These are phyloP conservation scores for Panaeolus cyanescens DNA, from an alignment of 768 basidiomycete species.

Conservation along the genomic window DNA sequence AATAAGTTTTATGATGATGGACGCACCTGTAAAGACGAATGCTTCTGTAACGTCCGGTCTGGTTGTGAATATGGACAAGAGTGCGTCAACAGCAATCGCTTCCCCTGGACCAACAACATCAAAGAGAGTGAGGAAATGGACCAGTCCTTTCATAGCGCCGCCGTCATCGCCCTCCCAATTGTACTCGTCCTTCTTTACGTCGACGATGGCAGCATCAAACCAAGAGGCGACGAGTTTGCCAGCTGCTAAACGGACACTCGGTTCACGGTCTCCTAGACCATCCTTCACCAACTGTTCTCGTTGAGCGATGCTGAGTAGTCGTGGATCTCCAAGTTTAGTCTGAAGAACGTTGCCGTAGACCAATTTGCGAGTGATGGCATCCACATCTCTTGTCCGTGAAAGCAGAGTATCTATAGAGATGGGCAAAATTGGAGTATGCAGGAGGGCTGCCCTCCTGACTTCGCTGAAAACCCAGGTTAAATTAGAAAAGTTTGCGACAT, in stretches of 20 bases:
- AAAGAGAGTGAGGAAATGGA: conserved; percentile 48
- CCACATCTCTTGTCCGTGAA: conserved; percentile 82
- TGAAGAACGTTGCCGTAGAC: conserved; percentile 73
- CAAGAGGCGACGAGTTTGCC: conserved; percentile 78
- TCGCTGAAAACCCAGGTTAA: conserved; percentile 48
- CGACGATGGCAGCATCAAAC: conserved; percentile 64
- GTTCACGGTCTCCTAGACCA: conserved; percentile 89
- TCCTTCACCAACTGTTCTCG: conserved; percentile 84
- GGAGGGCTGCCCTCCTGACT: conserved; percentile 86
- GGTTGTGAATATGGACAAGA: conserved; percentile 73
- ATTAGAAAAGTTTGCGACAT: background rate
- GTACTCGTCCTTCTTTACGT: conserved; percentile 32
- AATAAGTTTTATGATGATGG: background rate
- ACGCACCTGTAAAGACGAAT: conserved; percentile 74
- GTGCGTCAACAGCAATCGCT: conserved; percentile 81
- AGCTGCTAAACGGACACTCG: conserved; percentile 78
- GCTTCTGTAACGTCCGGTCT: conserved; percentile 69
- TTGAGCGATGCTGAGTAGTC: conserved; percentile 75
- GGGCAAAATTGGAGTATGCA: conserved; percentile 69
- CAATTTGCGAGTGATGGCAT: conserved; percentile 76
- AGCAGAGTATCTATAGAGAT: conserved; percentile 69
- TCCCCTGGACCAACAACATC: conserved; percentile 67
- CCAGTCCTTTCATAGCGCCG: conserved; percentile 45
- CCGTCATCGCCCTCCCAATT: conserved; percentile 46
- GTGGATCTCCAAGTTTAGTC: conserved; percentile 58